phyloP scores from a whole-genome alignment of 192 early-diverging fungal genomes.

The Coemansia sp. region DNA sequence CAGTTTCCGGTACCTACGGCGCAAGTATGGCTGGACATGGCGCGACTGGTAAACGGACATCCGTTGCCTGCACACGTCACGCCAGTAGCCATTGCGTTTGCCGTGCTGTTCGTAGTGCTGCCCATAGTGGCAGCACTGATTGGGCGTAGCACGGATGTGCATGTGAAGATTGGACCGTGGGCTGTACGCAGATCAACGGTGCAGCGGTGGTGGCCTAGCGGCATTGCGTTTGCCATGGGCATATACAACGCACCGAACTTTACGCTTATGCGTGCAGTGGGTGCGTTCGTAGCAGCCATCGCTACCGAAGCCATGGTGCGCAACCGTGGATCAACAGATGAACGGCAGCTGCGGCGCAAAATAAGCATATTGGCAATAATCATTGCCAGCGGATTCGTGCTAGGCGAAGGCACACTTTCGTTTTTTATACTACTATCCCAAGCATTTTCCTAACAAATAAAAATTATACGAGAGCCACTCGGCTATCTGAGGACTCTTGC shows the following conservation, averaged over 20 bases:
- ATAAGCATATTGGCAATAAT: conserved; percentile 64
- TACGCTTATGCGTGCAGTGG: conserved; percentile 67
- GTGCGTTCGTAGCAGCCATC: conserved; percentile 54
- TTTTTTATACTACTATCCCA: conserved; percentile 57
- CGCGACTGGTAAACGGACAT: conserved; percentile 72
- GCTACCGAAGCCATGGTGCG: conserved; percentile 35
- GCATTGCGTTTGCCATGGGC: conserved; percentile 77
- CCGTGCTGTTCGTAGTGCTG: conserved; percentile 56
- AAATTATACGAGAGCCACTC: conserved; percentile 10
- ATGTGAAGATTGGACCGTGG: conserved; percentile 6
- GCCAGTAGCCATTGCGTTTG: conserved; percentile 62
- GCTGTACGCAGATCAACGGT: conserved; percentile 9
- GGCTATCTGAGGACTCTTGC: conserved; percentile 15
- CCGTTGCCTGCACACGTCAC: conserved; percentile 64
- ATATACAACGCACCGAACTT: conserved; percentile 80
- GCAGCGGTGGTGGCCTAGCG: conserved; percentile 65
- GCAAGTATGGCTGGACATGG: conserved; percentile 78
- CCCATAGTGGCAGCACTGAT: conserved; percentile 18
- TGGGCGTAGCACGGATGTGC: background rate
- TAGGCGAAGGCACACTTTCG: conserved; percentile 73
- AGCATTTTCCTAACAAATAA: conserved; percentile 20
- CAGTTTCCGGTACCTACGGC: conserved; percentile 73
- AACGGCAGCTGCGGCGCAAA: conserved; percentile 27
- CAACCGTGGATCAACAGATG: conserved; percentile 1
- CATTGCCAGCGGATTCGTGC: conserved; percentile 72